phyloP scores from a whole-genome alignment of 768 basidiomycete species.

The Lactarius deliciosus region DNA sequence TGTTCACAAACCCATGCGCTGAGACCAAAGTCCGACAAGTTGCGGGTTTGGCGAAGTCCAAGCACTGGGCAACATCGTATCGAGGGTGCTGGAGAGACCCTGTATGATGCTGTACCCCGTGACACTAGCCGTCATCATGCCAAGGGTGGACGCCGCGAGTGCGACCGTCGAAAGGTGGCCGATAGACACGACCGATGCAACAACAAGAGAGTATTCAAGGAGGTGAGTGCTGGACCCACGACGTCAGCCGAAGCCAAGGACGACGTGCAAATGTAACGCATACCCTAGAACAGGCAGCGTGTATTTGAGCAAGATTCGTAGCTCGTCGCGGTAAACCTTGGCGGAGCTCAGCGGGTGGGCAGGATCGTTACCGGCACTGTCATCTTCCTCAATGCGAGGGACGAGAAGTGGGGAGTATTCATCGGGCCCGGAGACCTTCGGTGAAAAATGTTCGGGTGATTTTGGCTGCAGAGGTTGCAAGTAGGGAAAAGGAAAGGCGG shows the following conservation, averaged over 20 bases:
- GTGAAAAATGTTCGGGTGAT: conserved; percentile 34
- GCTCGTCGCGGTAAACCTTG: conserved; percentile 56
- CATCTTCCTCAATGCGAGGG: conserved; percentile 55
- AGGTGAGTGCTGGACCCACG: conserved; percentile 59
- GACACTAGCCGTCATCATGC: conserved; percentile 50
- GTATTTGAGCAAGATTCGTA: conserved; percentile 57
- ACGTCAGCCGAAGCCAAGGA: conserved; percentile 3
- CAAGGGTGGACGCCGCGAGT: conserved; percentile 67
- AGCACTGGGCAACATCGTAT: conserved; percentile 90
- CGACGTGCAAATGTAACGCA: not conserved
- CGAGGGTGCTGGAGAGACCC: conserved; percentile 81
- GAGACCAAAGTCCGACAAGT: conserved; percentile 87
- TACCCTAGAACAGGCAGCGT: conserved; percentile 73
- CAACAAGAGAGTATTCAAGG: conserved; percentile 82
- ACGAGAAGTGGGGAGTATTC: conserved; percentile 38
- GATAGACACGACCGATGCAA: conserved; percentile 81
- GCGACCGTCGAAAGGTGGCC: conserved; percentile 90
- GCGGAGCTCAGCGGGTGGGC: conserved; percentile 17
- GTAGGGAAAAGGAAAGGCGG: conserved; percentile 39
- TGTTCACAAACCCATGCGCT: conserved; percentile 69
- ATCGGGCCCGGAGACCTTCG: conserved; percentile 32
- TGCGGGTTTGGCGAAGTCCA: conserved; percentile 88
- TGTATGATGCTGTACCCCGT: conserved; percentile 79
- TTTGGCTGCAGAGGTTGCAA: conserved; percentile 42
- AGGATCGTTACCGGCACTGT: conserved; percentile 33